Base-by-base conservation (phyloP, 371 early-diverging fungal species). In the Mucor plumbeus region DNA sequence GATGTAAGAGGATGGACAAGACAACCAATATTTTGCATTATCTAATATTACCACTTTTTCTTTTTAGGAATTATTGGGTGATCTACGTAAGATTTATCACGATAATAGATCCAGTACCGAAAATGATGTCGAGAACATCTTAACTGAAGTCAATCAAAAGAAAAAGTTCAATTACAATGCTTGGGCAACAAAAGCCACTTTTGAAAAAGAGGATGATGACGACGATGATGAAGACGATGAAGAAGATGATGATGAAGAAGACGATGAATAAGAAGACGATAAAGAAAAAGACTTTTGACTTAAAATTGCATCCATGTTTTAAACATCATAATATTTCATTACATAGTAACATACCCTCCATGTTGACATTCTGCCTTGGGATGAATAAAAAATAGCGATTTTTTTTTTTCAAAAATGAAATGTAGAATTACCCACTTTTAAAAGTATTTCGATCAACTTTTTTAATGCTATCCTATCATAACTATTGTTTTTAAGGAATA, bases 41-140 rank as follows among this genome's bases (percentile, higher is more conserved):
- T 68, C 53, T 59, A 59, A 63, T 19, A 67, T 58, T 35, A 26
- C 47, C 36, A n/a, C n/a, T 66, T 65, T 50, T 60, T 34, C 54
- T 68, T 68, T 68, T 59, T 59, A 64, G 69, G 55, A 64, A 1
- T 8, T 68, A 19, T 58, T 68, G 59, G 54, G 15, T 36, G 26
- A 69, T 55, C 64, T 69, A 56, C 64, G 54, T 54, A 68, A 63
- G 54, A 59, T 68, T 63, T n/a, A 68, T 59, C 41, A 63, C n/a
- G 60, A 68, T 59, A 63, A 53, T 59, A 68, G 53, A 53, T 63
- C 55, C 43, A 68, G 69, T 53, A 48, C 0, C 54, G 63, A 59
- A 59, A 68, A 68, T 50, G 60, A 63, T 63, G 50, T 68, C 36
- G 43, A 63, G n/a, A 59, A 53, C 44, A 59, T 68, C 35, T 59